Evolutionary conservation across 1,284 basidiomycete genomes (phyloP), one percentile per base, ranked within the genome.

Genomic region (Cerioporus squamosus): DNA sequence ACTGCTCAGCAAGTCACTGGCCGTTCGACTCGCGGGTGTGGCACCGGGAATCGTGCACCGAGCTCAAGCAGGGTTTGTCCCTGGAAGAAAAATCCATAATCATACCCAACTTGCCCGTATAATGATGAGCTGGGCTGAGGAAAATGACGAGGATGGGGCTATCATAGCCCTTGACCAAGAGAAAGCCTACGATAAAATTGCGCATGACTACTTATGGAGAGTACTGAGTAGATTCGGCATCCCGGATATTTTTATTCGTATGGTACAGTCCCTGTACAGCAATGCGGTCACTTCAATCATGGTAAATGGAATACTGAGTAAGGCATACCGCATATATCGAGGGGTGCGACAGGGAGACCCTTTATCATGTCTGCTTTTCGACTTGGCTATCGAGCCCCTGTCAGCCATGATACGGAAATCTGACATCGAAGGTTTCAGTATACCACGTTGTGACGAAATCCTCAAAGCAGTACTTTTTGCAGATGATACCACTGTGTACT

Each of bases 301-400:
- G 8, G 45, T 76, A 2, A 76, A 76, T 36, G 69, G 71, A 2
- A 52, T 51, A 0, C 29, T 57, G 6, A 70, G 70, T 52, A 33
- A 14, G 8, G 44, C 56, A 0, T 74, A 66, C 51, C 26, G 38
- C 8, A 57, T 75, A 0, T 63, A 53, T 0, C 22, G 70, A 39
- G 73, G 73, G 0, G 72, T 75, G 0, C 39, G 74, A 1, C 73
- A 76, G 57, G 74, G 73, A 0, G 73, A 75, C 63, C 73, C 74
- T 0, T 56, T 65, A 2, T 80, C 76, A 0, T 79, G 77, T 61
- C 66, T 79, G 0, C 67, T 80, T 0, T 79, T 77, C 20, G 57
- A 79, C 53, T 23, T 76, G 0, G 73, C 71, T 15, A 76, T 77
- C 2, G 73, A 76, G 58, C 70, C 75, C 0, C 64, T 77, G 17